Conservation (phyloP, 1,139 yeast species). For the Taphrina confusa region DNA sequence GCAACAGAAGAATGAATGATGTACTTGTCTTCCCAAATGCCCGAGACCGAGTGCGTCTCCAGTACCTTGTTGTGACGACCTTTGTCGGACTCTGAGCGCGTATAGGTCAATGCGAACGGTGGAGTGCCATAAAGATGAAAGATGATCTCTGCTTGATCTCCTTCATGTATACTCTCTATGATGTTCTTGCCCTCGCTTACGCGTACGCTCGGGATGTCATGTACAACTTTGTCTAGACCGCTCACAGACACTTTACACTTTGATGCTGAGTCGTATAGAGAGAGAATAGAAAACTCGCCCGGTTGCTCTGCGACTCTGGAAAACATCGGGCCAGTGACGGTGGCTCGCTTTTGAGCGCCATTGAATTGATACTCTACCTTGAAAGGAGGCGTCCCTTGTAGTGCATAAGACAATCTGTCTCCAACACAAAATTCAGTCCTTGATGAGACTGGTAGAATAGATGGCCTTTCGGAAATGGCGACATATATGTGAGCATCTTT, state of each 20-base stretch:
- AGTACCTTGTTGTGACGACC: slow-evolving; percentile 53
- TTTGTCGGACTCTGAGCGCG: slow-evolving; percentile 53
- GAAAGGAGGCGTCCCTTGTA: slow-evolving; percentile 81
- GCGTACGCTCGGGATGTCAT: slow-evolving; percentile 88
- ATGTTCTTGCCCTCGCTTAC: slow-evolving; percentile 73
- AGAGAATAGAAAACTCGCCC: slow-evolving; percentile 68
- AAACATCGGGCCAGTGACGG: slow-evolving; percentile 58
- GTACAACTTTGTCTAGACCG: slow-evolving; percentile 56
- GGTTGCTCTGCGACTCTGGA: slow-evolving; percentile 77
- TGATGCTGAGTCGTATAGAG: slow-evolving; percentile 74
- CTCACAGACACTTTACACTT: slow-evolving; percentile 67
- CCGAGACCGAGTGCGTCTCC: slow-evolving; percentile 73
- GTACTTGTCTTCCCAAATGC: slow-evolving; percentile 68
- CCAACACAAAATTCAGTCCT: slow-evolving; percentile 78
- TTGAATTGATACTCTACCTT: slow-evolving; percentile 72
- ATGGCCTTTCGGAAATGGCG: slow-evolving; percentile 74
- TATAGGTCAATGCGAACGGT: slow-evolving; percentile 58
- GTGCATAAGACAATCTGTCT: slow-evolving; percentile 73
- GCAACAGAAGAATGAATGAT: slow-evolving; percentile 76
- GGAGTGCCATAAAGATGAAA: slow-evolving; percentile 59
- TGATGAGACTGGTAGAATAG: slow-evolving; percentile 53
- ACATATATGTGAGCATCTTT: slow-evolving; percentile 48
- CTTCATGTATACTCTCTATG: slow-evolving; percentile 86
- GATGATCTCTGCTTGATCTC: slow-evolving; percentile 54
- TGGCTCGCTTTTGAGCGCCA: slow-evolving; percentile 60